A percentile compares a stretch with the other conserved stretches of the same genome.
Conservation (phyloP, 129 eudicot species). For the Chrysanthemum lavandulifolium region DNA sequence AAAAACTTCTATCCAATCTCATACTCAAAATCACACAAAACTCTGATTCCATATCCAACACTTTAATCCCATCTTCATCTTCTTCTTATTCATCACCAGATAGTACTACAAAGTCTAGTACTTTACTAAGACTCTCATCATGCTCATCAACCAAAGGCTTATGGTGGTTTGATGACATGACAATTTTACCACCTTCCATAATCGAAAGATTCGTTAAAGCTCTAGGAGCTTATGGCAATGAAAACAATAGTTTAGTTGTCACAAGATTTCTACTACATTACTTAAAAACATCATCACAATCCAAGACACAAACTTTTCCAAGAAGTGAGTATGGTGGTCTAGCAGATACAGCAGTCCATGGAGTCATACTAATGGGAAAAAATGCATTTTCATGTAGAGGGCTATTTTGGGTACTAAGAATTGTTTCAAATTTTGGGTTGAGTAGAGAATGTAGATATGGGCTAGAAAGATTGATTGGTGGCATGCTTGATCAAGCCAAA, state of each 20-base stretch:
- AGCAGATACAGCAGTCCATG: slow-evolving; percentile 74
- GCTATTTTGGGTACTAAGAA: slow-evolving; percentile 66
- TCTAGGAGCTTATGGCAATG: slow-evolving; percentile 64
- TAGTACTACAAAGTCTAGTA: slow-evolving; percentile 31
- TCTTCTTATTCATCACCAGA: slow-evolving; percentile 62
- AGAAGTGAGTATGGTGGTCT: slow-evolving; percentile 52
- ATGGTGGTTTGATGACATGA: slow-evolving; percentile 87
- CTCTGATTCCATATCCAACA: slow-evolving; percentile 35
- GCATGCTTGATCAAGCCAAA: slow-evolving; percentile 77
- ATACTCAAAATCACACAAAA: slow-evolving; percentile 66
- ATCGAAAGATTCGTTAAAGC: slow-evolving; percentile 51
- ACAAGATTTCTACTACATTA: slow-evolving; percentile 81
- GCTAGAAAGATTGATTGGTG: slow-evolving; percentile 71
- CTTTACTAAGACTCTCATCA: slow-evolving; percentile 31
- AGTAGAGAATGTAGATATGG: slow-evolving; percentile 50
- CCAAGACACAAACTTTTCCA: slow-evolving; percentile 19
- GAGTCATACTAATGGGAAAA: slow-evolving; percentile 61
- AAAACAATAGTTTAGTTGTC: slow-evolving; percentile 60
- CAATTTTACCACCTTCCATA: slow-evolving; percentile 53
- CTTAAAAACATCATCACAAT: slow-evolving; percentile 47
- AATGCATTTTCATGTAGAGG: slow-evolving; percentile 77
- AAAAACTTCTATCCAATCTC: slow-evolving; percentile 53
- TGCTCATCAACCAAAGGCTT: slow-evolving; percentile 38
- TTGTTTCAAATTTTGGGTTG: slow-evolving; percentile 61
- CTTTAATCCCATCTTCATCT: slow-evolving; percentile 43